These are phyloP conservation scores for Candida sanyaensis DNA, from an alignment of 1,139 yeast genomes.

Conservation along the genomic window DNA sequence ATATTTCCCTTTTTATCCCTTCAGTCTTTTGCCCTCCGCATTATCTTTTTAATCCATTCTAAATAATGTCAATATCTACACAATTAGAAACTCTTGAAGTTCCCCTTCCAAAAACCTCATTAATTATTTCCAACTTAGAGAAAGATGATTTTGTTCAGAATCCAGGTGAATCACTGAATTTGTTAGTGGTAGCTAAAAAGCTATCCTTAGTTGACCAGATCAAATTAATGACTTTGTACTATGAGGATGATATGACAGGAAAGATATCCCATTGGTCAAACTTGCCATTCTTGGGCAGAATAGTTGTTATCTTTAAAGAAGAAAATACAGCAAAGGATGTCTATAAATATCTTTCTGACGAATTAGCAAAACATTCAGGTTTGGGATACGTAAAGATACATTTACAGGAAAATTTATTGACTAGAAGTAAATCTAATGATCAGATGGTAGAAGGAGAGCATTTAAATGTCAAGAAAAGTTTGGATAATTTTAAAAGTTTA, in stretches of 20 bases:
- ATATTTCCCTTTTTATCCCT: no score
- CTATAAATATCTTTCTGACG: conserved; percentile 21
- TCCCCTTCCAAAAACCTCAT: conserved; percentile 27
- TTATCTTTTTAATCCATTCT: no score
- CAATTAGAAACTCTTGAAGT: background rate
- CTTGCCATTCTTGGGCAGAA: conserved; percentile 42
- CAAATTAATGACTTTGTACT: conserved; percentile 34
- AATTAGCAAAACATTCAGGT: background rate
- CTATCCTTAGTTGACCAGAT: conserved; percentile 38
- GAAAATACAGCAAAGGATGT: conserved; percentile 32
- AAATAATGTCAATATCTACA: background rate
- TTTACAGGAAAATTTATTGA: conserved; percentile 44
- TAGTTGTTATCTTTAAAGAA: conserved; percentile 40
- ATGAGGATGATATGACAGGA: conserved; percentile 27
- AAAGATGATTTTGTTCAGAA: conserved; percentile 32
- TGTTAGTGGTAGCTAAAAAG: conserved; percentile 10
- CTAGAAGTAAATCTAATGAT: conserved; percentile 42
- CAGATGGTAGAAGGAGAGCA: conserved; percentile 17
- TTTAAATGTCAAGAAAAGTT: conserved; percentile 22
- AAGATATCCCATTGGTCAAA: conserved; percentile 47
- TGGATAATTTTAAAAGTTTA: conserved; percentile 28
- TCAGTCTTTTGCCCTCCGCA: no score
- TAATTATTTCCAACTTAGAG: conserved; percentile 38
- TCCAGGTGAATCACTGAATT: conserved; percentile 5
- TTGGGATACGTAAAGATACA: conserved; percentile 29